phyloP scores from a whole-genome alignment of 352 stramenopile species.

The Elongisporangium anandrum region DNA sequence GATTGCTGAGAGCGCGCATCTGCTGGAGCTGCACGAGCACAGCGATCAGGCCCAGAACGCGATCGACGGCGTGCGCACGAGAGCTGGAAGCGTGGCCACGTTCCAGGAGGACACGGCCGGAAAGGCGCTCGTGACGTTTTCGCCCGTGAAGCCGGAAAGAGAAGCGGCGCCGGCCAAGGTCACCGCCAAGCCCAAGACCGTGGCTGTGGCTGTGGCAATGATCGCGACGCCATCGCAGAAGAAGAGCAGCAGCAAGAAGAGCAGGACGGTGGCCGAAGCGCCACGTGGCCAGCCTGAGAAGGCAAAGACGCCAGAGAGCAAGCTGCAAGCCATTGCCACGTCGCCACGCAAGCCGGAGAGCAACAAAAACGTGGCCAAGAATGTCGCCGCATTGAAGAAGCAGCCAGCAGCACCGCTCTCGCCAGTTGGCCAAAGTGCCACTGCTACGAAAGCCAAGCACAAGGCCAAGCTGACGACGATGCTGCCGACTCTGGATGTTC shows the following conservation, averaged over 20 bases:
- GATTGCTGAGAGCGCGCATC: constrained; percentile 33
- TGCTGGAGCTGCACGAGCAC: constrained; percentile 3
- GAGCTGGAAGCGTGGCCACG: constrained; percentile 4
- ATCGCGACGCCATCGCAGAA: constrained; percentile 16
- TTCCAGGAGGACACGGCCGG: constrained; percentile 13
- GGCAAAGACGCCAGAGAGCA: constrained; percentile 21
- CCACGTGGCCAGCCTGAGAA: constrained; percentile 11
- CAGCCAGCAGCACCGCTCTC: not conserved
- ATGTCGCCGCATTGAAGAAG: not conserved
- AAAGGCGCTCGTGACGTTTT: constrained; percentile 21
- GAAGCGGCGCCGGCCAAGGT: not conserved
- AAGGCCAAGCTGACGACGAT: not conserved
- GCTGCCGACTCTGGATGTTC: not conserved
- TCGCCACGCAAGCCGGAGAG: constrained; percentile 15
- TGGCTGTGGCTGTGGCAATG: constrained; percentile 10
- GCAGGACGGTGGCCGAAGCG: not conserved
- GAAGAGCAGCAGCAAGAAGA: constrained; percentile 8
- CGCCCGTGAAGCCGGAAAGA: constrained; percentile 13
- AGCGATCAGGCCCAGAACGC: not conserved
- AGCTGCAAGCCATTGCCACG: constrained; percentile 11
- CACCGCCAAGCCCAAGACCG: constrained; percentile 5
- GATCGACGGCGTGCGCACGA: constrained; percentile 2
- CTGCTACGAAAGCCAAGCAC: not conserved
- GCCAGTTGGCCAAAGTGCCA: not conserved
- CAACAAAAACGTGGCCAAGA: constrained; percentile 6